Conservation (phyloP, 257 asterid species). For the Solanum virginianum region DNA sequence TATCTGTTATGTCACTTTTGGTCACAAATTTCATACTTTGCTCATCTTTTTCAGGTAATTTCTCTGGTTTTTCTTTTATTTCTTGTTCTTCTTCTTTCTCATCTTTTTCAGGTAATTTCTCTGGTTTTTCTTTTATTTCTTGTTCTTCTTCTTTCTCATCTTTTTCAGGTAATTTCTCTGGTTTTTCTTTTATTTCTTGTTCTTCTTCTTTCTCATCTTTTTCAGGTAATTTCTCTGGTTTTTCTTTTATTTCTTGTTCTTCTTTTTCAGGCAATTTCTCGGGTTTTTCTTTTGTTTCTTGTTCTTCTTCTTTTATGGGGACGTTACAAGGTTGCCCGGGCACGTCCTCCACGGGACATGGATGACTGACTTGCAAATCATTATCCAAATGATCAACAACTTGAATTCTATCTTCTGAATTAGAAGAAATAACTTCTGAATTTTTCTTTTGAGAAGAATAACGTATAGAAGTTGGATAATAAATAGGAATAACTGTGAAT, state of each 20-base stretch:
- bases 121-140: neutral
- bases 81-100: neutral
- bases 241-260: neutral
- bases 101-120: neutral
- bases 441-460: constrained; percentile 12
- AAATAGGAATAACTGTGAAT: constrained; percentile 38
- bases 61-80: neutral
- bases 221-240: neutral
- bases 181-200: neutral
- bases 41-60: neutral
- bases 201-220: neutral
- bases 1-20: neutral
- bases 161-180: neutral
- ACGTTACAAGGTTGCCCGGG: neutral
- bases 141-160: neutral
- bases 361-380: neutral
- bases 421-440: constrained; percentile 1
- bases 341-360: neutral
- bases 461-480: constrained; percentile 22
- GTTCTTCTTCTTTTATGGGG: neutral
- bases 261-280: neutral
- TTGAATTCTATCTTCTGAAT: neutral
- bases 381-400: neutral
- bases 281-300: neutral
- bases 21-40: neutral